phyloP scores from a whole-genome alignment of 768 basidiomycete species.

The Hydnum rufescens region DNA sequence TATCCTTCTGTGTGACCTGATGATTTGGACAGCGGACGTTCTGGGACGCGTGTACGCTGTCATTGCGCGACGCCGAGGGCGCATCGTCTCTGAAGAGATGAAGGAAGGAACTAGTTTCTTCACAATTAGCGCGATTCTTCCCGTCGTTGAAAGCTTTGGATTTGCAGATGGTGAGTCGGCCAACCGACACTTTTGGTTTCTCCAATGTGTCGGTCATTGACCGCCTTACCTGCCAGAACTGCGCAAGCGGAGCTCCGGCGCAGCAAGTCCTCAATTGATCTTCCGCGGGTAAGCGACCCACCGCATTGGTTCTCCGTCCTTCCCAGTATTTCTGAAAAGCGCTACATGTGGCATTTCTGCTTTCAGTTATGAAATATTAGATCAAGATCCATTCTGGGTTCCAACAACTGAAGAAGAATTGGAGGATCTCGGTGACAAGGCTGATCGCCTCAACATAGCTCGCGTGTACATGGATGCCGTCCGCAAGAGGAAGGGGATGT shows the following conservation, averaged over 20 bases:
- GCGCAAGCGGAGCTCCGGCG: conserved; percentile 86
- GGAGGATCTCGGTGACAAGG: conserved; percentile 92
- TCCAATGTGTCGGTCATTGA: neutral
- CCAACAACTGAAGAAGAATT: conserved; percentile 93
- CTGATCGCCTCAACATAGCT: conserved; percentile 83
- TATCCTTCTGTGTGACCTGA: neutral
- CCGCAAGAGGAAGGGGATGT: conserved; percentile 83
- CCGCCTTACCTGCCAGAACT: conserved; percentile 49
- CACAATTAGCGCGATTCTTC: conserved; percentile 72
- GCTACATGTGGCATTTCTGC: neutral
- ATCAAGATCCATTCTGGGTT: conserved; percentile 94
- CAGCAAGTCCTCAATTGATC: conserved; percentile 90
- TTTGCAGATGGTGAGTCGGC: conserved; percentile 69
- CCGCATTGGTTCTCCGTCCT: no score
- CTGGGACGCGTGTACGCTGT: conserved; percentile 95
- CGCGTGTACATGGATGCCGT: conserved; percentile 84
- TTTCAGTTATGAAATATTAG: conserved; percentile 71
- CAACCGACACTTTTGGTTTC: neutral
- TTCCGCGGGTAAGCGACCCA: conserved; percentile 74
- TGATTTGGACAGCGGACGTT: conserved; percentile 55
- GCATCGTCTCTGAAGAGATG: conserved; percentile 95
- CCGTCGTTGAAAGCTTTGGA: conserved; percentile 94
- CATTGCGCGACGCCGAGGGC: conserved; percentile 73
- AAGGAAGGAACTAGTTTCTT: conserved; percentile 95
- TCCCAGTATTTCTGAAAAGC: conserved; percentile 13